phyloP scores from a whole-genome alignment of 331 rosid genomes.

The Malus hybrid region DNA sequence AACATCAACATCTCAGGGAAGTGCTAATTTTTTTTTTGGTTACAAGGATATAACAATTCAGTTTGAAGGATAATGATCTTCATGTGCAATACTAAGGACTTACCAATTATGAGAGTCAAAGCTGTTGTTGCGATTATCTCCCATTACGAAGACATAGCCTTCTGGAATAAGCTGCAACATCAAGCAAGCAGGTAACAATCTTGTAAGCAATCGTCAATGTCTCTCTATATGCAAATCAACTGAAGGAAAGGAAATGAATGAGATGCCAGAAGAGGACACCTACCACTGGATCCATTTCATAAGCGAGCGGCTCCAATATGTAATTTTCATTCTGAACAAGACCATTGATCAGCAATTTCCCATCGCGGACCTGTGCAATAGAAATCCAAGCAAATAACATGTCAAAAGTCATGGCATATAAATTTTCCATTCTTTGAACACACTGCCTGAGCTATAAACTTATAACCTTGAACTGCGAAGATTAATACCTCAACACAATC shows the following conservation, averaged over 20 bases:
- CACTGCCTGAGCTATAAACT: not conserved
- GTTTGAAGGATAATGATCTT: not conserved
- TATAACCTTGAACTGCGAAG: not conserved
- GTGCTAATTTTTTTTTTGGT: not conserved
- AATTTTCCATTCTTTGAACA: not conserved
- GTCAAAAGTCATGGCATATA: constrained; percentile 2
- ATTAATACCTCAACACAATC: constrained; percentile 66
- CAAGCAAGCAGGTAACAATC: not conserved
- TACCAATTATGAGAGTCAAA: constrained; percentile 96
- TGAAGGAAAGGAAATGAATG: not conserved
- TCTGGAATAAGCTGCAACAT: constrained; percentile 77
- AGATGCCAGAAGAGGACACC: not conserved
- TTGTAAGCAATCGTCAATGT: not conserved
- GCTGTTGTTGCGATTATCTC: constrained; percentile 94
- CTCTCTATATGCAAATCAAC: not conserved
- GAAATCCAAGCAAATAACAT: constrained; percentile 6
- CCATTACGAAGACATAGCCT: constrained; percentile 91
- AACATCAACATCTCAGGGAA: constrained; percentile 2
- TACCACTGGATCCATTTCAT: constrained; percentile 75
- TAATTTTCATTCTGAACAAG: constrained; percentile 65
- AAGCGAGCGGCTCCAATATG: constrained; percentile 63
- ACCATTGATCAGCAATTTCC: constrained; percentile 73
- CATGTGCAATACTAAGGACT: not conserved
- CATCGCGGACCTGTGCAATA: constrained; percentile 48
- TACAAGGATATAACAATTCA: not conserved